Evolutionary conservation across 176 grass and related monocot species (phyloP).

Genomic region (Phoenix roebelenii): DNA sequence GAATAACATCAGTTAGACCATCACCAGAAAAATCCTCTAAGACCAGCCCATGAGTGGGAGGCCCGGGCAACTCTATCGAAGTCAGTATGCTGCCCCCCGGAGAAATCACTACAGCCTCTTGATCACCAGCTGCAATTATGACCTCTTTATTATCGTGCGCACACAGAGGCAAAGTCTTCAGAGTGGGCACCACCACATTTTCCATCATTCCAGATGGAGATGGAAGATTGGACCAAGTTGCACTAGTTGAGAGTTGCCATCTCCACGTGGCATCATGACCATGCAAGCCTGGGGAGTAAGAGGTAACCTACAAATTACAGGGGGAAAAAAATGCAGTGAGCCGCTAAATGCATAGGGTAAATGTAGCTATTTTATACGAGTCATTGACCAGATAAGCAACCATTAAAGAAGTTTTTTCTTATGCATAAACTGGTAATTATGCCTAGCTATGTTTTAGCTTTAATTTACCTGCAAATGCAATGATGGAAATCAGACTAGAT

Average conservation of each 20-base stretch:
- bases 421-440: too few species aligned
- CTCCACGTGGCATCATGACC: conserved; percentile 79
- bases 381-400: too few species aligned
- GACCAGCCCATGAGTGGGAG: conserved; percentile 55
- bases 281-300: conserved; percentile 63
- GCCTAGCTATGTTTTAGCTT: too few species aligned
- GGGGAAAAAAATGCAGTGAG: too few species aligned
- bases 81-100: conserved; percentile 56
- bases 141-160: conserved; percentile 44
- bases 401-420: too few species aligned
- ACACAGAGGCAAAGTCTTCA: conserved; percentile 60
- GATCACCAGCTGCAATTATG: conserved; percentile 69
- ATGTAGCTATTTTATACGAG: too few species aligned
- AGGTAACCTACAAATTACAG: conserved; percentile 47
- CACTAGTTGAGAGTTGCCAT: conserved; percentile 84
- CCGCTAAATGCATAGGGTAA: too few species aligned
- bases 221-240: conserved; percentile 92
- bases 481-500: neutral
- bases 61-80: conserved; percentile 57
- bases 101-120: conserved; percentile 79
- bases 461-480: neutral
- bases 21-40: conserved; percentile 82
- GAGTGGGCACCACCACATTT: conserved; percentile 72
- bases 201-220: conserved; percentile 86
- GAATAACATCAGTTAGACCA: conserved; percentile 64